Percentiles rank a stretch among this genome's conserved stretches.
phyloP scores from a whole-genome alignment of 331 rosid genomes.

The Erythrophleum ivorense region DNA sequence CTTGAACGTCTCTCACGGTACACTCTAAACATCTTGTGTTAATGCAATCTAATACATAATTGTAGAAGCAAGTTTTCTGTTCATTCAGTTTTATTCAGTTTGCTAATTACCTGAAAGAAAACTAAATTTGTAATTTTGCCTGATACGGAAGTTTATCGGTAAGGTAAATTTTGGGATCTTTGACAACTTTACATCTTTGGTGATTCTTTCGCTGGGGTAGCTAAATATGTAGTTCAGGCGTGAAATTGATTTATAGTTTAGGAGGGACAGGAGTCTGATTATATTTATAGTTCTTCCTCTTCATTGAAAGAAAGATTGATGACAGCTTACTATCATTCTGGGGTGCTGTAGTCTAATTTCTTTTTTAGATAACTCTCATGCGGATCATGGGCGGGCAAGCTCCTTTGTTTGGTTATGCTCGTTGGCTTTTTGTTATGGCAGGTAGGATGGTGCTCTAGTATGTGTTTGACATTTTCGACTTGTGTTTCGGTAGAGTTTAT shows the following conservation, averaged over 20 bases:
- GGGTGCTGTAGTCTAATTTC: constrained; percentile 32
- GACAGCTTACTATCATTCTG: background rate
- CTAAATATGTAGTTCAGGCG: constrained; percentile 11
- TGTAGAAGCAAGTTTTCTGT: background rate
- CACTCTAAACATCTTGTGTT: constrained; percentile 28
- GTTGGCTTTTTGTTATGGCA: constrained; percentile 78
- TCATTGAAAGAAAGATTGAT: constrained; percentile 24
- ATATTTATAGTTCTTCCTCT: constrained; percentile 13
- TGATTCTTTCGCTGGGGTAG: constrained; percentile 27
- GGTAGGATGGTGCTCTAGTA: constrained; percentile 47
- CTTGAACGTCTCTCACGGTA: constrained; percentile 72
- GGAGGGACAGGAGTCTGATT: constrained; percentile 24
- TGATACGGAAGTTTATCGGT: constrained; percentile 1
- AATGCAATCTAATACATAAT: background rate
- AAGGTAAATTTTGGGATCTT: too few relatives aligned
- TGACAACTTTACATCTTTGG: background rate
- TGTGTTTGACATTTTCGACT: background rate
- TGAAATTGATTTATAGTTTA: background rate
- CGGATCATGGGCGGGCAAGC: constrained; percentile 92
- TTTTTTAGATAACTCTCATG: constrained; percentile 69
- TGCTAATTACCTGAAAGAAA: constrained; percentile 6
- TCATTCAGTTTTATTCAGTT: constrained; percentile 21
- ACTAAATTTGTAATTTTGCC: background rate
- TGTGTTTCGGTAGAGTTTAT: background rate
- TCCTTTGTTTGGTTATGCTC: constrained; percentile 88